These are phyloP conservation scores for Aegilops tauschii DNA, from an alignment of 176 grass and related monocot genomes.

Conservation along the genomic window DNA sequence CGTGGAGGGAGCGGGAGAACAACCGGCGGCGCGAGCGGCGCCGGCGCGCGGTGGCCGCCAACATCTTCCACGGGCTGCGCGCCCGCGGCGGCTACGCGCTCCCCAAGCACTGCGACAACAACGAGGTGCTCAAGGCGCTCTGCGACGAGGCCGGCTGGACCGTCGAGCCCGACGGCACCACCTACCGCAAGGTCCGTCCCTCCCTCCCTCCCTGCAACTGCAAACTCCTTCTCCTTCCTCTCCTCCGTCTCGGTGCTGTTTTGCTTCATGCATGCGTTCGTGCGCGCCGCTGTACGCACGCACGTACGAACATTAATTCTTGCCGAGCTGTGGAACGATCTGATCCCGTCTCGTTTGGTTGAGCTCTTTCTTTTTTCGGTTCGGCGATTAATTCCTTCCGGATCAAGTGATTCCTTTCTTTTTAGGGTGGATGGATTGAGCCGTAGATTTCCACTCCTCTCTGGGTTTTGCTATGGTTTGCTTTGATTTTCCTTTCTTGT, in stretches of 20 bases:
- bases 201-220: too few species aligned
- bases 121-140: constrained; percentile 99
- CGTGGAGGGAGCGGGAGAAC: constrained; percentile 97
- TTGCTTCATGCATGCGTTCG: neutral
- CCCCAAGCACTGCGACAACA: constrained; percentile 99
- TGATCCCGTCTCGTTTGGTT: neutral
- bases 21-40: constrained; percentile 86
- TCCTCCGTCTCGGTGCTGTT: too few species aligned
- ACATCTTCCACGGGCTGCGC: constrained; percentile 85
- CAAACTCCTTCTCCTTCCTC: too few species aligned
- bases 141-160: constrained; percentile 91
- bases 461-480: too few species aligned
- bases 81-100: constrained; percentile 88
- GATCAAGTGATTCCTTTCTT: neutral
- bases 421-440: neutral
- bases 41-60: constrained; percentile 83
- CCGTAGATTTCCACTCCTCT: neutral
- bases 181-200: constrained; percentile 88
- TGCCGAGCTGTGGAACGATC: neutral
- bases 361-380: neutral
- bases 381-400: neutral
- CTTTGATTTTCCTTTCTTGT: too few species aligned
- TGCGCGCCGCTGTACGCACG: neutral
- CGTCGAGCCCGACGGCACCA: constrained; percentile 92
- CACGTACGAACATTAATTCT: neutral